Evolutionary conservation across 2,329 filamentous ascomycete species (phyloP).

Genomic region (Bipolaris zeicola): DNA sequence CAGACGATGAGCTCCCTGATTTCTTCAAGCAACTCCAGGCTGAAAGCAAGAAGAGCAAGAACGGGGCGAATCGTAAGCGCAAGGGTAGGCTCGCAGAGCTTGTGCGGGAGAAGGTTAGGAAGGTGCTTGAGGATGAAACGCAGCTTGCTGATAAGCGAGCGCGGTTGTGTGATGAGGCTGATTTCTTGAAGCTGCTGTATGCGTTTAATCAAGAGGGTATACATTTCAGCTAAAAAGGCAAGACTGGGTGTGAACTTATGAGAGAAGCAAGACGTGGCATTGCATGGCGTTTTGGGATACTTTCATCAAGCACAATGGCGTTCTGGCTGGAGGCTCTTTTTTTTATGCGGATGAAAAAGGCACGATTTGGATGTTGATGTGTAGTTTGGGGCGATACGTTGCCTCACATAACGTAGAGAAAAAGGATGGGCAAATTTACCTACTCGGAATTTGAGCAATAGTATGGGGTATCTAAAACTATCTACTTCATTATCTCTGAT

Average conservation of each 20-base stretch:
- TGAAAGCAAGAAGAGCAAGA: slow-evolving; percentile 47
- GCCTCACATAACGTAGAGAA: neutral
- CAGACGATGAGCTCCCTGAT: slow-evolving; percentile 74
- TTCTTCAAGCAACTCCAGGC: slow-evolving; percentile 75
- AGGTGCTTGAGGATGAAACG: slow-evolving; percentile 81
- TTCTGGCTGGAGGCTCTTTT: neutral
- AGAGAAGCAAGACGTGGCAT: neutral
- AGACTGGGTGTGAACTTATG: neutral
- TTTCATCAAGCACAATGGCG: neutral
- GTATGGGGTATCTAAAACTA: slow-evolving; percentile 11
- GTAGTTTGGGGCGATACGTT: neutral
- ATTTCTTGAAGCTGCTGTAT: slow-evolving; percentile 81
- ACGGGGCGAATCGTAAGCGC: slow-evolving; percentile 66
- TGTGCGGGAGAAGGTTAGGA: slow-evolving; percentile 84
- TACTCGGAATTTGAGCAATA: slow-evolving; percentile 6
- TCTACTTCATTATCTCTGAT: neutral
- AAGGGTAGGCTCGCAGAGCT: slow-evolving; percentile 81
- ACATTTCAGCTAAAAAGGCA: slow-evolving; percentile 72
- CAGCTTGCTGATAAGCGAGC: slow-evolving; percentile 80
- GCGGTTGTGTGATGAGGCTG: slow-evolving; percentile 87
- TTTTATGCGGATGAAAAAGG: slow-evolving; percentile 2
- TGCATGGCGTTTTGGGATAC: slow-evolving; percentile 7
- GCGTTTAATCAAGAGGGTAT: slow-evolving; percentile 92
- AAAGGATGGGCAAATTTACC: slow-evolving; percentile 8
- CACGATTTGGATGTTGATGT: neutral